Evolutionary conservation across 441 rosid species (phyloP).

Genomic region (Omphalea diandra): DNA sequence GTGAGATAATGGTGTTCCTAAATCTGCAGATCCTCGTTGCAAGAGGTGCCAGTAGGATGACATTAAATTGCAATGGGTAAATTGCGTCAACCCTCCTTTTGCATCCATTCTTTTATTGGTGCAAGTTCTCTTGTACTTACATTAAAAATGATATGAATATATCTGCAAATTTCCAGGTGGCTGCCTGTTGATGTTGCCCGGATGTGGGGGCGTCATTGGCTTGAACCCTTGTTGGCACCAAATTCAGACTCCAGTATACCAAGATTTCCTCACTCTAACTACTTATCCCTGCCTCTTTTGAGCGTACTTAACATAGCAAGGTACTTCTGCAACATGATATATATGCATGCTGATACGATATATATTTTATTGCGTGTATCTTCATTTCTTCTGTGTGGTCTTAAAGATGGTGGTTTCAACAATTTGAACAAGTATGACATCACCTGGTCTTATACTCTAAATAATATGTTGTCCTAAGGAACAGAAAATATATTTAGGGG

Average conservation of each 20-base stretch:
- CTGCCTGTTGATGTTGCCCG: constrained; percentile 93
- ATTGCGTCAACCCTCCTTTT: constrained; percentile 17
- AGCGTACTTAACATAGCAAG: constrained; percentile 92
- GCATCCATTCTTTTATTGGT: background rate
- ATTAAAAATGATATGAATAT: background rate
- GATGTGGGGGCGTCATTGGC: constrained; percentile 99
- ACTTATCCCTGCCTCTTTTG: constrained; percentile 80
- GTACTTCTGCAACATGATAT: constrained; percentile 34
- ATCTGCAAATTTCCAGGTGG: constrained; percentile 52
- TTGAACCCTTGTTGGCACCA: constrained; percentile 76
- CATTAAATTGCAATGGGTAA: constrained; percentile 92
- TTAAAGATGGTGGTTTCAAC: background rate
- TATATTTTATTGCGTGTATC: background rate
- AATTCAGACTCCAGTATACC: constrained; percentile 65
- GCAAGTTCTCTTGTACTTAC: background rate
- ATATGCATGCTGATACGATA: background rate
- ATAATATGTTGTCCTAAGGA: background rate
- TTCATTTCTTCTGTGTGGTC: background rate
- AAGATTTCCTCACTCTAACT: constrained; percentile 74
- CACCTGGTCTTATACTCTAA: background rate
- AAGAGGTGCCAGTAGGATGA: constrained; percentile 74
- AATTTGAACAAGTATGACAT: background rate
- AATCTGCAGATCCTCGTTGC: constrained; percentile 73
- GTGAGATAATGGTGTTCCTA: constrained; percentile 13
- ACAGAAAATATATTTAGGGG: no score